These are phyloP conservation scores for Paradendryphiella salina DNA, from an alignment of 2,329 filamentous ascomycete species.

Conservation along the genomic window DNA sequence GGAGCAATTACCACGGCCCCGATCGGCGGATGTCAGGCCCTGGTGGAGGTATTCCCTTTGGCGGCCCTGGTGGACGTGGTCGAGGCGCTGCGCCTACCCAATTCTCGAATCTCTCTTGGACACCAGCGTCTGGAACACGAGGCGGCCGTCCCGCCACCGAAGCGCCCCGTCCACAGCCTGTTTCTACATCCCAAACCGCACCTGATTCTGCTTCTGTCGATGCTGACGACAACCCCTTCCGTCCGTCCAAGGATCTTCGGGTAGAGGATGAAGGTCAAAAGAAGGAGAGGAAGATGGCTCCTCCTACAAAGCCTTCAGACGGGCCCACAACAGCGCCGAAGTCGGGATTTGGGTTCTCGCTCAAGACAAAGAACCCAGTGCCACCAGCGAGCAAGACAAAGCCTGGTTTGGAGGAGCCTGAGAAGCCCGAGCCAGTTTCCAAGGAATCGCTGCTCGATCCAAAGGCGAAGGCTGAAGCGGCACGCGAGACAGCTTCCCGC, in stretches of 20 bases:
- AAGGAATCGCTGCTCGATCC: slow-evolving; percentile 48
- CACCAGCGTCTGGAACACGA: slow-evolving; percentile 58
- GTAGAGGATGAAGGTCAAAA: slow-evolving; percentile 65
- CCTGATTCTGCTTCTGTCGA: slow-evolving; percentile 47
- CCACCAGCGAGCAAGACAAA: slow-evolving; percentile 57
- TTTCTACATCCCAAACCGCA: slow-evolving; percentile 15
- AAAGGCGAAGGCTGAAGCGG: slow-evolving; percentile 46
- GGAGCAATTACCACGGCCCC: slow-evolving; percentile 52
- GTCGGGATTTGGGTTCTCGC: slow-evolving; percentile 80
- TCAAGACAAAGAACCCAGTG: slow-evolving; percentile 72
- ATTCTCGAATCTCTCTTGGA: slow-evolving; percentile 74
- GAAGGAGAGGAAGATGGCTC: slow-evolving; percentile 57
- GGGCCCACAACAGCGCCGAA: slow-evolving; percentile 57
- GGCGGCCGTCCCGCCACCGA: slow-evolving; percentile 54
- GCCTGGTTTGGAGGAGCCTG: slow-evolving; percentile 50
- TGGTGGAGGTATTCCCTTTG: slow-evolving; percentile 48
- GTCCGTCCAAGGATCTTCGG: slow-evolving; percentile 66
- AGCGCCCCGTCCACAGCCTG: slow-evolving; percentile 37
- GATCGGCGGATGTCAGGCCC: slow-evolving; percentile 53
- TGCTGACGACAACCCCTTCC: slow-evolving; percentile 64
- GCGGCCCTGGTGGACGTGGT: slow-evolving; percentile 54
- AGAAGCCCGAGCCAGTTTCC: slow-evolving; percentile 38
- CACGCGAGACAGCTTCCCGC: slow-evolving; percentile 29
- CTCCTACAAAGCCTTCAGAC: slow-evolving; percentile 54
- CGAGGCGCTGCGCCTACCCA: slow-evolving; percentile 54